Evolutionary conservation across 306 rosid genomes (phyloP), one percentile per base, ranked within the genome.

Genomic region (Begonia loranthoides): DNA sequence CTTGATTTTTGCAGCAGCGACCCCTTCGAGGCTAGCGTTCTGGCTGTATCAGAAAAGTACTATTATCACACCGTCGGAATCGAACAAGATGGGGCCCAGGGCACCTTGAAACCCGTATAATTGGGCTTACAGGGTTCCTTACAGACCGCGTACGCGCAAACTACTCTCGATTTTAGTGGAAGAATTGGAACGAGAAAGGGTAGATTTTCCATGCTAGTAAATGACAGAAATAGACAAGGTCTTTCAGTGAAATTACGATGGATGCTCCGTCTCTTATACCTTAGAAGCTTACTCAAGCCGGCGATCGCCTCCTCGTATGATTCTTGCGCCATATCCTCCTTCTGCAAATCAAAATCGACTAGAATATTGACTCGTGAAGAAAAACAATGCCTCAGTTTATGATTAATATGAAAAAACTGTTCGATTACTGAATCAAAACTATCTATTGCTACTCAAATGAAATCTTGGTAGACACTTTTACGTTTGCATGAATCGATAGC

Each of bases 271-370:
- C 12, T 13, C 9, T 17, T 1, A n/a, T 51, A 80, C 96, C 95
- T 82, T 52, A 89, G 66, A 52, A 89, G 90, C 75, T 79, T 84
- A 13, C 69, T 56, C 50, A 89, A 78, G 33, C 70, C 77, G 59
- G 83, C 94, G 57, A 89, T 71, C 66, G 94, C 97, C 7, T 77
- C 90, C 47, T 84, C 79, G 72, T 67, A 84, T 41, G 89, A 63
- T 12, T 81, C 89, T 40, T 56, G 71, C 14, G 76, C 87, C 97
- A 89, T 85, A 45, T 65, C 89, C 62, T 85, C 84, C 59, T 66
- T 28, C 36, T 28, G 36, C 6, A 28, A 28, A 28, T 28, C 7
- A 28, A 28, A 28, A 28, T 28, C 3, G 36, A 4, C 36, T 28
- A 28, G 36, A 8, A 28, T 28, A 2, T 28, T 28, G 36, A 28